Base-by-base conservation (phyloP, 75 land plant species). In the Isoetes taiwanensis region DNA sequence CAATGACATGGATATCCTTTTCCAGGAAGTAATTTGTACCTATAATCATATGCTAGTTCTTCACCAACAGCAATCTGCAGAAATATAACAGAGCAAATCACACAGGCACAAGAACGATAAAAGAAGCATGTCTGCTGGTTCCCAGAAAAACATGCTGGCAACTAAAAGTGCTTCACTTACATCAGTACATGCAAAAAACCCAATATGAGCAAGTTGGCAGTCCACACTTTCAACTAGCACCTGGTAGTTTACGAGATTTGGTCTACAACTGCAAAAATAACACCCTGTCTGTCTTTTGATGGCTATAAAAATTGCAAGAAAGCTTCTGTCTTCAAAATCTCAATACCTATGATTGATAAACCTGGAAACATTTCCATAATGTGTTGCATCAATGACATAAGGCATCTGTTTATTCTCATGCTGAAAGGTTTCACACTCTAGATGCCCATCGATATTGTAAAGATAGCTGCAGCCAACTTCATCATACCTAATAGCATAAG, bases 321-420 rank as follows among this genome's bases (percentile, higher is more conserved):
- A n/a, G n/a, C n/a, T n/a, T n/a, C n/a, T n/a, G n/a, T n/a, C n/a
- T n/a, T n/a, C n/a, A n/a, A n/a, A n/a, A n/a, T n/a, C n/a, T n/a
- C n/a, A n/a, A n/a, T 72, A 94, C 99, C 99, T 94, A 65, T 94
- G 99, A 69, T 94, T 94, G 21, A 94, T 89, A 52, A 84, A 94
- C n/a, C 99, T 74, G 28, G 96, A 74, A 66, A 94, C 78, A 66
- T 94, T 94, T 43, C 99, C 99, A 72, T 71, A 76, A 27, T 72
- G 79, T 12, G 84, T 78, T 23, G 99, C 86, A 76, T 94, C 96
- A 70, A 94, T 84, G 2, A 89, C 84, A 72, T 65, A 94, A 20
- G 84, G 78, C 20, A 55, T 68, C 28, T 72, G 41, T n/a, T 61
- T 83, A 54, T 71, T 78, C 41, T 61, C 52, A 40, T 78, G 57